These are phyloP conservation scores for Antitrichia curtipendula DNA, from an alignment of 225 moss, liverwort and hornwort species.

Conservation along the genomic window DNA sequence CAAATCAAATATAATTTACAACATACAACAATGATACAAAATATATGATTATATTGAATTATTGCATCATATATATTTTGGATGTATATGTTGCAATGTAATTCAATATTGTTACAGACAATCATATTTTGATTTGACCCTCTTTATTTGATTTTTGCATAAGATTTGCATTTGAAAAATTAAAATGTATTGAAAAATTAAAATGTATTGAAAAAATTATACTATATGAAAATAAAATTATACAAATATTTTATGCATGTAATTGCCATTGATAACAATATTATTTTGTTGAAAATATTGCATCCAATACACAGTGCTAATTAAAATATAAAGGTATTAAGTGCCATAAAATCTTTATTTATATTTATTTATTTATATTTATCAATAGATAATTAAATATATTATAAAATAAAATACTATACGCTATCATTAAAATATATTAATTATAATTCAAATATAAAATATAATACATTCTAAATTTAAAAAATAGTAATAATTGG, in stretches of 20 bases:
- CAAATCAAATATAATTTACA: too few relatives aligned
- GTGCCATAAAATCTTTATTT: not conserved
- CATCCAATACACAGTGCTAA: not conserved
- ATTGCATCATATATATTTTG: too few relatives aligned
- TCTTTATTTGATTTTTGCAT: not conserved
- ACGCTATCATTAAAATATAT: not conserved
- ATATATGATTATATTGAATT: too few relatives aligned
- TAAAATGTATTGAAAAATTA: too few relatives aligned
- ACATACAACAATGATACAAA: too few relatives aligned
- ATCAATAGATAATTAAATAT: too few relatives aligned
- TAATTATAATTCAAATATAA: not conserved
- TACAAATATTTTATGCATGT: too few relatives aligned
- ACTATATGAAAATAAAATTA: too few relatives aligned
- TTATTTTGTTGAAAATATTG: not conserved
- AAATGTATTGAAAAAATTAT: too few relatives aligned
- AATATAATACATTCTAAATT: not conserved
- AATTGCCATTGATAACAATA: not conserved
- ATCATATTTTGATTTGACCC: not conserved
- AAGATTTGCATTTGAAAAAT: not conserved
- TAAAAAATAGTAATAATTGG: too few relatives aligned
- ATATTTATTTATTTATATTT: too few relatives aligned
- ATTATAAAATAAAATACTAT: not conserved
- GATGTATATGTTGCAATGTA: too few relatives aligned
- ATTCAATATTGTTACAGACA: accelerated
- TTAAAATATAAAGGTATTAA: not conserved